These are phyloP conservation scores for Globisporangium sylvaticum DNA, from an alignment of 352 stramenopile genomes.

Conservation along the genomic window DNA sequence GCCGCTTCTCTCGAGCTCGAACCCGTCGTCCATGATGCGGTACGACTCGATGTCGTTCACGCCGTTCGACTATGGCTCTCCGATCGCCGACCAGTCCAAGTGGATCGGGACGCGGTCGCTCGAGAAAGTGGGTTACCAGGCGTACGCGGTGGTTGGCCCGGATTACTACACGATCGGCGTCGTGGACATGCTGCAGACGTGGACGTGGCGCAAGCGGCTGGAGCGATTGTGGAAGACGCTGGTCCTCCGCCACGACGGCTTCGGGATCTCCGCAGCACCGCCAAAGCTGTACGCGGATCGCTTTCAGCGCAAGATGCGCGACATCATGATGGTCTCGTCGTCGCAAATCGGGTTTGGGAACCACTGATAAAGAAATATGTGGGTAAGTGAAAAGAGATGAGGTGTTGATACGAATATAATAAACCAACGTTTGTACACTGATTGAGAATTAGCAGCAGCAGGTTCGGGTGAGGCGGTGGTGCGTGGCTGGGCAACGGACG, in stretches of 20 bases:
- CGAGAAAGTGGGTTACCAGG: constrained; percentile 68
- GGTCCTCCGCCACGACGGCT: constrained; percentile 55
- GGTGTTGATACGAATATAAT: constrained; percentile 7
- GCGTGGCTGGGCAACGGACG: not conserved
- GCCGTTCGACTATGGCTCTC: constrained; percentile 25
- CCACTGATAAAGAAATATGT: constrained; percentile 8
- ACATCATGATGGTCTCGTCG: constrained; percentile 80
- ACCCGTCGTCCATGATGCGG: constrained; percentile 13
- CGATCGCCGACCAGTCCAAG: constrained; percentile 18
- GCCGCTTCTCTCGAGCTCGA: constrained; percentile 30
- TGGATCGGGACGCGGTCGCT: constrained; percentile 61
- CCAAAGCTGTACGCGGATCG: constrained; percentile 69
- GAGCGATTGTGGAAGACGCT: constrained; percentile 85
- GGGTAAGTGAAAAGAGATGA: constrained; percentile 22
- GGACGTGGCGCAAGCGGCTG: constrained; percentile 78
- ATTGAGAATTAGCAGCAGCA: not conserved
- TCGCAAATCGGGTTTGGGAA: constrained; percentile 48
- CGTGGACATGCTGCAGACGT: constrained; percentile 90
- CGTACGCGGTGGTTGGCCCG: constrained; percentile 69
- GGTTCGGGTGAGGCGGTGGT: not conserved
- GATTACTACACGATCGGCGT: constrained; percentile 88
- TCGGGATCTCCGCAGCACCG: constrained; percentile 78
- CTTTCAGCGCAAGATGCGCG: constrained; percentile 81
- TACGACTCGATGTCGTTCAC: constrained; percentile 55
- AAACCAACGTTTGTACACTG: constrained; percentile 13